Base-by-base conservation (phyloP, 495 filamentous ascomycete species). In the Cryomyces minteri region DNA sequence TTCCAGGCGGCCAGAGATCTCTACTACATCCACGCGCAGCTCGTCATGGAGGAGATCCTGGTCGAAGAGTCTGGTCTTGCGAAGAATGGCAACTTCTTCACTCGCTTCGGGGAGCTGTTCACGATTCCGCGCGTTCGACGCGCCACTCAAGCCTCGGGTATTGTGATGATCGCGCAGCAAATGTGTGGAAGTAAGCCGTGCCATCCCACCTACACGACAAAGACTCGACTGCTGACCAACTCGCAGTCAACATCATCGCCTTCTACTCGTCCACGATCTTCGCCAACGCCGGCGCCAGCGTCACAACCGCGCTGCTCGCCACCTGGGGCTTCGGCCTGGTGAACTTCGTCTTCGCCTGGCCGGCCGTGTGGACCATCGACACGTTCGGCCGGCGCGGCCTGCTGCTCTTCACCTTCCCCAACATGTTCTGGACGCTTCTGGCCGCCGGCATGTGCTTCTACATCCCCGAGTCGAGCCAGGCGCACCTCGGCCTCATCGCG, bases 161-260 rank as follows among this genome's bases (percentile, higher is more conserved):
- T 70, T 1, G 79, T 85, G 43, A 84, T 84, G 74, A 69, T 83
- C 51, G 77, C 71, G 1, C 74, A 79, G 56, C 72, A 76, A 53
- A 70, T 75, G 67, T 73, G 70, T 46, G 71, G 69, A 31, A 60
- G 51, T 45, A 53, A 54, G 48, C 49, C 72, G 76, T 0, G 45
- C 48, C 8, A 63, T 4, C 2, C 40, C 25, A 41, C 32, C 2
- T 38, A 6, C 30, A 44, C 49, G 52, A 18, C 49, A 40, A 30
- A 43, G 51, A 7, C 18, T 32, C 14, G 32, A 12, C 38, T 31
- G 12, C 25, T n/a, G 4, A 38, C 5, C 9, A 4, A 28, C 9
- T 44, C 30, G 42, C 10, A 43, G 42, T 43, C 42, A 43, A 43
- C 42, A 43, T 63, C 51, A 62, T 63, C 51, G 54, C 59, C 11